A percentile compares a stretch with the other conserved stretches of the same genome.
These are phyloP conservation scores for Arthroderma sp. DNA, from an alignment of 2,329 filamentous ascomycete genomes.

Conservation along the genomic window DNA sequence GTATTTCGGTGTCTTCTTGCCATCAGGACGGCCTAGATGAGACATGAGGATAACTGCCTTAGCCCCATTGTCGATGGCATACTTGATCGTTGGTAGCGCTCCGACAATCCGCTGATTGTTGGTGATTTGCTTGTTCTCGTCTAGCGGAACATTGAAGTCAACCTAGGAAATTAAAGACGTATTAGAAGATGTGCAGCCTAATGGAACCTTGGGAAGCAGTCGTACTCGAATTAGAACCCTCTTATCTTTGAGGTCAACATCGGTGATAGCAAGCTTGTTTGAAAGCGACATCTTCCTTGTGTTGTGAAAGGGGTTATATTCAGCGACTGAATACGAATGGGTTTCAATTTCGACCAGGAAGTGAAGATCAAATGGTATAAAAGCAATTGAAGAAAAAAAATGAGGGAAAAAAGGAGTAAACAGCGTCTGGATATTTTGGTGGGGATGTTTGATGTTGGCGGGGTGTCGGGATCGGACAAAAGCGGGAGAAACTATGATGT, in stretches of 20 bases:
- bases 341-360: too few relatives aligned
- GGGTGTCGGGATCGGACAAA: too few relatives aligned
- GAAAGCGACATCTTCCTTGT: conserved; percentile 74
- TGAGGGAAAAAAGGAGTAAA: too few relatives aligned
- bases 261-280: conserved; percentile 93
- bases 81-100: conserved; percentile 87
- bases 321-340: too few relatives aligned
- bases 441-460: too few relatives aligned
- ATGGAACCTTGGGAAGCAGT: conserved; percentile 13
- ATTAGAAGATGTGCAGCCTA: conserved; percentile 2
- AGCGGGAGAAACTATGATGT: too few relatives aligned
- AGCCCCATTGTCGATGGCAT: conserved; percentile 78
- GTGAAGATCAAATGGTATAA: too few relatives aligned
- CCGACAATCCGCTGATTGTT: conserved; percentile 98
- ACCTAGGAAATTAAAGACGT: conserved; percentile 46
- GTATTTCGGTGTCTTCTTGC: conserved; percentile 82
- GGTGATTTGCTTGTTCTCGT: conserved; percentile 83
- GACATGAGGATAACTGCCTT: conserved; percentile 96
- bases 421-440: too few relatives aligned
- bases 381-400: too few relatives aligned
- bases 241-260: conserved; percentile 97
- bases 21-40: conserved; percentile 90
- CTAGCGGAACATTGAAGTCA: conserved; percentile 98
- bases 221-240: conserved; percentile 90
- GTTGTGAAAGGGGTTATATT: too few relatives aligned